These are phyloP conservation scores for Pseudogymnoascus sp. DNA, from an alignment of 2,329 filamentous ascomycete species.

Conservation along the genomic window DNA sequence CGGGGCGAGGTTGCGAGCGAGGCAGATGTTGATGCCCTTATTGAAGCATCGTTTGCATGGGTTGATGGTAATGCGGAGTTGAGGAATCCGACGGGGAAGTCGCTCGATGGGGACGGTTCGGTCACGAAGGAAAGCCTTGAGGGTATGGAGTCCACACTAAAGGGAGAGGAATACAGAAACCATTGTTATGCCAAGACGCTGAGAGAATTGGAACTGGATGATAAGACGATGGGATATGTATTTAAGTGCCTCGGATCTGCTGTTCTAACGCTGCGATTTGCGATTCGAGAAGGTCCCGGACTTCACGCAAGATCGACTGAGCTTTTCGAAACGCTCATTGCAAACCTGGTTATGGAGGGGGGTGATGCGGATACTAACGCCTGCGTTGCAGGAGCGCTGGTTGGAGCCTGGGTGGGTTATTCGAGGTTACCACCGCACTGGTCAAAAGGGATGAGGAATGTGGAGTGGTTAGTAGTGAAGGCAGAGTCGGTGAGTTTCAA, in stretches of 20 bases:
- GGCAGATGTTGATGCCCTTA: conserved; percentile 33
- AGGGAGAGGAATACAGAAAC: conserved; percentile 34
- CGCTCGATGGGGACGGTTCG: not conserved
- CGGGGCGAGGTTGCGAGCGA: conserved; percentile 36
- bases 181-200: conserved; percentile 33
- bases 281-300: conserved; percentile 28
- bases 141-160: conserved; percentile 25
- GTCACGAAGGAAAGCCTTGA: conserved; percentile 8
- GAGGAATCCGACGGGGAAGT: conserved; percentile 2
- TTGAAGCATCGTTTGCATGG: conserved; percentile 35
- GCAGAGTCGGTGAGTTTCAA: conserved; percentile 33
- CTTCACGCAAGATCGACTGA: conserved; percentile 17
- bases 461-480: conserved; percentile 38
- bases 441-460: conserved; percentile 38
- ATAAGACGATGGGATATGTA: conserved; percentile 43
- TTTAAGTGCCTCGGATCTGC: conserved; percentile 45
- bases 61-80: conserved; percentile 25
- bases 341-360: conserved; percentile 41
- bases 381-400: conserved; percentile 41
- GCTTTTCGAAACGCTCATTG: conserved; percentile 40
- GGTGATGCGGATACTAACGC: conserved; percentile 49
- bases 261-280: conserved; percentile 36
- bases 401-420: conserved; percentile 42
- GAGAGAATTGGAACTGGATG: conserved; percentile 37
- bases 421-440: conserved; percentile 39